These are phyloP conservation scores for Fraxinus cuspidata DNA, from an alignment of 257 asterid species.

Conservation along the genomic window DNA sequence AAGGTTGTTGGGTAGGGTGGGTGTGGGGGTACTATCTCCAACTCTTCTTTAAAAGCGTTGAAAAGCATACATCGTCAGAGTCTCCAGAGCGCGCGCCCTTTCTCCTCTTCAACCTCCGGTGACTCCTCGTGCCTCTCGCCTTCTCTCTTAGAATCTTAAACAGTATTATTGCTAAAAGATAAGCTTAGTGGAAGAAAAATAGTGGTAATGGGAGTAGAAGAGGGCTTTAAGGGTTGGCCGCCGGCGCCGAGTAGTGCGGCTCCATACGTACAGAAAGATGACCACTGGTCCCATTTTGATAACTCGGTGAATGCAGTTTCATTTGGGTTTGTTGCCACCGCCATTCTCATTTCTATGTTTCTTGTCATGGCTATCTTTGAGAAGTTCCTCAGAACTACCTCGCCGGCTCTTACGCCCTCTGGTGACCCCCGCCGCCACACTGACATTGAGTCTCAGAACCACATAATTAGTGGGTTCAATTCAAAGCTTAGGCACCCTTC, in stretches of 20 bases:
- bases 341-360: conserved; percentile 86
- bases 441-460: conserved; percentile 61
- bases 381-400: conserved; percentile 63
- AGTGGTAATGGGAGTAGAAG: conserved; percentile 61
- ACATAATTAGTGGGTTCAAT: conserved; percentile 30
- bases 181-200: conserved; percentile 9
- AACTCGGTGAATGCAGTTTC: conserved; percentile 88
- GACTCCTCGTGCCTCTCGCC: conserved; percentile 2
- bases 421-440: conserved; percentile 34
- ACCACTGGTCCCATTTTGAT: conserved; percentile 87
- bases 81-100: not conserved
- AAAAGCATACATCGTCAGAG: not conserved
- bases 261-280: conserved; percentile 54
- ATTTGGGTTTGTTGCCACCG: conserved; percentile 94
- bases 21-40: conserved; percentile 16
- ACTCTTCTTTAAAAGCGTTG: conserved; percentile 21
- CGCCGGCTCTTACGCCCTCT: conserved; percentile 51
- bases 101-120: conserved; percentile 20
- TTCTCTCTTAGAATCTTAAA: conserved; percentile 27
- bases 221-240: conserved; percentile 65
- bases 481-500: conserved; percentile 59
- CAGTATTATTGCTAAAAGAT: conserved; percentile 5
- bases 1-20: conserved; percentile 11
- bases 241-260: conserved; percentile 70
- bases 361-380: conserved; percentile 93